Percentiles rank a stretch among this genome's conserved stretches.
These are phyloP conservation scores for Coemansia umbellata DNA, from an alignment of 192 early-diverging fungal species.

Conservation along the genomic window DNA sequence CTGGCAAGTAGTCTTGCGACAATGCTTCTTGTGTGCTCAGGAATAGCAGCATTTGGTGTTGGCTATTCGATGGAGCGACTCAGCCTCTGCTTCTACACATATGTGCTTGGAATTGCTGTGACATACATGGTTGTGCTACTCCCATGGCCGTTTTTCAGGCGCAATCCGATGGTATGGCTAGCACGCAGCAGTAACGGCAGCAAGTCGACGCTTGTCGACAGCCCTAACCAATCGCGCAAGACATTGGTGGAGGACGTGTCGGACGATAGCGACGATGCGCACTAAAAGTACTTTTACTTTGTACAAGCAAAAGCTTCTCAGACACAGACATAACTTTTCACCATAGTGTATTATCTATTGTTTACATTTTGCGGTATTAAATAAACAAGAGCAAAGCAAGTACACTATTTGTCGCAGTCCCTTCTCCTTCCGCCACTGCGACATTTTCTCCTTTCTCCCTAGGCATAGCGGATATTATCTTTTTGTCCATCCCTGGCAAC, in stretches of 20 bases:
- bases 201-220: constrained; percentile 6
- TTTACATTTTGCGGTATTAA: too few species aligned
- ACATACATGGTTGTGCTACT: constrained; percentile 37
- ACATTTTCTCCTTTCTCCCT: too few species aligned
- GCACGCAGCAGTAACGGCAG: constrained; percentile 2
- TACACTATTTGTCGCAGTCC: too few species aligned
- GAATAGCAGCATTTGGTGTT: constrained; percentile 10
- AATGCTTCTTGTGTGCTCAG: constrained; percentile 16
- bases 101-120: constrained; percentile 19
- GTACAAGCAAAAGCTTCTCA: too few species aligned
- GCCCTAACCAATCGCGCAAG: constrained; percentile 18
- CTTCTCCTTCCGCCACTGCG: too few species aligned
- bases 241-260: constrained; percentile 46
- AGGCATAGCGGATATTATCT: too few species aligned
- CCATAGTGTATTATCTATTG: too few species aligned
- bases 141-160: constrained; percentile 39
- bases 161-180: constrained; percentile 32
- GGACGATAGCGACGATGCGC: constrained; percentile 19
- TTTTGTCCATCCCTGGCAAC: too few species aligned
- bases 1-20: constrained; percentile 30
- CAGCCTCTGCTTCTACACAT: constrained; percentile 34
- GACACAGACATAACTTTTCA: too few species aligned
- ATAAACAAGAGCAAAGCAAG: too few species aligned
- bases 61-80: constrained; percentile 25
- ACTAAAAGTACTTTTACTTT: too few species aligned